Conservation (phyloP, 164 flowering plant genomes). For the Macadamia integrifolia region DNA sequence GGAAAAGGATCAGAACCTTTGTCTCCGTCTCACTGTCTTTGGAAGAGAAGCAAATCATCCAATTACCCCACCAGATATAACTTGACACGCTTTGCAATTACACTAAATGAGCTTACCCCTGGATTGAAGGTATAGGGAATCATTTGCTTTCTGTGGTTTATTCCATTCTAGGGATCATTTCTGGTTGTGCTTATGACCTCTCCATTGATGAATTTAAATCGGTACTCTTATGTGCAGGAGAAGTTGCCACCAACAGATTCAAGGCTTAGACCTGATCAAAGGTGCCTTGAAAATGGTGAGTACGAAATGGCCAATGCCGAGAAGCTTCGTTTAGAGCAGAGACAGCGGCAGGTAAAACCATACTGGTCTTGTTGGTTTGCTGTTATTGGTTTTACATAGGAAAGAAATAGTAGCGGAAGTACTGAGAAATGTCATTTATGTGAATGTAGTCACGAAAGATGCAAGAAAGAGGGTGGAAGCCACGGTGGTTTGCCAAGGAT, state of each 20-base stretch:
- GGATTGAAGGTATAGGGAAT: constrained; percentile 49
- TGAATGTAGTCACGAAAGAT: constrained; percentile 35
- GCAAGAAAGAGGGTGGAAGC: constrained; percentile 49
- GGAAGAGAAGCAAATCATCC: constrained; percentile 66
- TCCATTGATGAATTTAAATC: constrained; percentile 47
- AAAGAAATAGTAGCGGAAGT: no score
- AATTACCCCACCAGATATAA: constrained; percentile 56
- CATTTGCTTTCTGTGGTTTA: constrained; percentile 52
- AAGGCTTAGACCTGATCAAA: constrained; percentile 58
- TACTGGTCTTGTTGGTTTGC: background rate
- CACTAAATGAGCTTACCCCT: constrained; percentile 68
- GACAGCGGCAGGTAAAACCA: constrained; percentile 39
- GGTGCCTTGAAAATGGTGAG: constrained; percentile 45
- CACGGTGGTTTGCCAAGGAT: constrained; percentile 40
- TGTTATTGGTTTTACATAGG: no score
- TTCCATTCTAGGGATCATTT: constrained; percentile 40
- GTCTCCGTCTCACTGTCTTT: constrained; percentile 47
- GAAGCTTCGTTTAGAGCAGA: constrained; percentile 49
- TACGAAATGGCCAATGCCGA: constrained; percentile 48
- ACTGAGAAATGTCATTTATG: background rate
- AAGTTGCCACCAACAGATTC: constrained; percentile 56
- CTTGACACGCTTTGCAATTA: constrained; percentile 65
- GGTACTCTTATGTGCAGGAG: constrained; percentile 34
- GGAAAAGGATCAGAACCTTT: constrained; percentile 46
- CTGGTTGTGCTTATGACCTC: constrained; percentile 21